A percentile compares a stretch with the other conserved stretches of the same genome.
Evolutionary conservation across 352 stramenopile genomes (phyloP).

Genomic region (Globisporangium megalacanthum): DNA sequence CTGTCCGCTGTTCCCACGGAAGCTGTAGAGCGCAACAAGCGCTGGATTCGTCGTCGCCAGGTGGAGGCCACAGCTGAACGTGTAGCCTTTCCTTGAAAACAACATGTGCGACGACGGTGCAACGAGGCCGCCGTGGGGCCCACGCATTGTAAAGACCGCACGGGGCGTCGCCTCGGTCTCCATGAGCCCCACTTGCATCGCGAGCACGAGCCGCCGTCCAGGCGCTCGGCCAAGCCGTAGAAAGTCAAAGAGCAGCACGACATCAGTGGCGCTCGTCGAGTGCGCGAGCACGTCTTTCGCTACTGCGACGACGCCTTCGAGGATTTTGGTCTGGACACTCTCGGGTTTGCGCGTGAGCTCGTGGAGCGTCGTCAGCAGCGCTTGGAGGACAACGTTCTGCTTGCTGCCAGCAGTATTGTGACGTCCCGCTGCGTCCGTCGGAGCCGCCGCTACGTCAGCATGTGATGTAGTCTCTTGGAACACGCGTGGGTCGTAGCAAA

Average conservation of each 20-base stretch:
- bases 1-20: constrained; percentile 68
- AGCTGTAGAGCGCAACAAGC: constrained; percentile 61
- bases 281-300: constrained; percentile 39
- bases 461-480: constrained; percentile 19
- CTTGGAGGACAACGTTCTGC: constrained; percentile 40
- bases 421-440: background rate
- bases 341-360: constrained; percentile 27
- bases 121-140: constrained; percentile 54
- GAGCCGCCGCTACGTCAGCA: background rate
- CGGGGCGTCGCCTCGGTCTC: constrained; percentile 46
- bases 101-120: constrained; percentile 48
- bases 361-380: constrained; percentile 38
- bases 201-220: constrained; percentile 38
- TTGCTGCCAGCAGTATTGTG: constrained; percentile 7
- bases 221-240: constrained; percentile 44
- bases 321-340: constrained; percentile 15
- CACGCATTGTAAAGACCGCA: constrained; percentile 69
- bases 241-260: constrained; percentile 70
- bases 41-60: constrained; percentile 25
- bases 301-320: constrained; percentile 41
- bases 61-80: constrained; percentile 57
- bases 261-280: constrained; percentile 52
- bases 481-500: constrained; percentile 31
- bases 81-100: constrained; percentile 75
- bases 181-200: constrained; percentile 54